These are phyloP conservation scores for Sarcodon sp. DNA, from an alignment of 768 basidiomycete genomes.

Conservation along the genomic window DNA sequence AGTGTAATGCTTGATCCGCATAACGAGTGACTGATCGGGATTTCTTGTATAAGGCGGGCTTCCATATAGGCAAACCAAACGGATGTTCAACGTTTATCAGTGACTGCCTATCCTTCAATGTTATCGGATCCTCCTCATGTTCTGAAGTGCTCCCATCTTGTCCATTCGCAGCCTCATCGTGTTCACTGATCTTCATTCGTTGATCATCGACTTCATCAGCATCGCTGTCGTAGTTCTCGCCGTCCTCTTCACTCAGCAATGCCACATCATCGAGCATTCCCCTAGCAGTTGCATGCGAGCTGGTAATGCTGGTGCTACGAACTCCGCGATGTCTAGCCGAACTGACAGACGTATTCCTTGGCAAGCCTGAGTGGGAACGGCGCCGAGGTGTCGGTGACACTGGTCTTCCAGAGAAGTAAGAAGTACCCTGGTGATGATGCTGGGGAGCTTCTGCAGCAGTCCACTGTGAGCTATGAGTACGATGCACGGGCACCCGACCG, in stretches of 20 bases:
- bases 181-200: conserved; percentile 11
- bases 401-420: conserved; percentile 36
- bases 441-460: conserved; percentile 42
- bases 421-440: conserved; percentile 59
- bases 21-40: conserved; percentile 91
- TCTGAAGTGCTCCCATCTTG: conserved; percentile 18
- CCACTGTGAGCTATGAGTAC: conserved; percentile 45
- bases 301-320: conserved; percentile 53
- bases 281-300: conserved; percentile 36
- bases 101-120: conserved; percentile 90
- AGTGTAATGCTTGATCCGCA: conserved; percentile 90
- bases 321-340: conserved; percentile 30
- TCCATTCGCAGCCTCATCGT: conserved; percentile 24
- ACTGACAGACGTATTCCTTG: conserved; percentile 38
- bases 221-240: conserved; percentile 22
- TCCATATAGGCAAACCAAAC: conserved; percentile 99
- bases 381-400: conserved; percentile 33
- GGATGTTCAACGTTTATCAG: conserved; percentile 99
- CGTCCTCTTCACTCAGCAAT: conserved; percentile 39
- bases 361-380: conserved; percentile 24
- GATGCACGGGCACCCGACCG: neutral
- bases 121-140: conserved; percentile 74
- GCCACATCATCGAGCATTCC: conserved; percentile 31
- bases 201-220: conserved; percentile 1
- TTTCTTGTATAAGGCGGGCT: conserved; percentile 97